Base-by-base conservation (phyloP, 2,329 filamentous ascomycete genomes). In the Microcera coccophila region DNA sequence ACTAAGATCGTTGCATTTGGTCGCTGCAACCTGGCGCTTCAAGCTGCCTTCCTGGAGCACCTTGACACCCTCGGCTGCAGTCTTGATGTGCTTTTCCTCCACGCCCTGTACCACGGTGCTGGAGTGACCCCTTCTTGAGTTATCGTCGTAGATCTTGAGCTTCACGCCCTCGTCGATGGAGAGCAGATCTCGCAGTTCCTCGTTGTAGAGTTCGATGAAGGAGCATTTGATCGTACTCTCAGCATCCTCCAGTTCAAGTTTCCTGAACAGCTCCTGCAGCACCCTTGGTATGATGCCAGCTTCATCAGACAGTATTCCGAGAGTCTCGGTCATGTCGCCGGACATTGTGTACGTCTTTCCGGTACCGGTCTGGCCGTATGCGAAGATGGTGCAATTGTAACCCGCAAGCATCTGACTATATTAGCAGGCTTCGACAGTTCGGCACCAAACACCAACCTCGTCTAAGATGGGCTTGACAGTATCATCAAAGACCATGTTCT, bases 261-360 rank as follows among this genome's bases (percentile, higher is more conserved):
- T 91, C 53, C 79, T 78, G 67, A 98, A 98, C 0, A 98, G 76
- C 0, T 86, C 80, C 59, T 96, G 85, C 0, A 98, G 73, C 1
- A 90, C 89, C 37, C 94, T 84, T 18, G 94, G 94, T 49, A 98
- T 93, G 55, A 98, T 97, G 57, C 93, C 93, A 20, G 94, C 93
- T 29, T 83, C 85, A 61, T 97, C 93, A 1, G 91, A 91, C 12
- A 95, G 75, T 46, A 95, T 82, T 2, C 91, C 89, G 28, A 90
- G 68, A 0, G 82, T 88, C 56, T 96, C 87, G 12, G 79, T 87
- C 81, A 98, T 96, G 65, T 98, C 91, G 42, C 93, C 93, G 1
- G 91, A 95, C 93, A 98, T 98, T 18, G 93, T 98, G 67, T 98
- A 98, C 12, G 93, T 98, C 67, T 98, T 98, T 57, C 93, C 93